phyloP scores from a whole-genome alignment of 2,329 filamentous ascomycete genomes.

The Diaporthe helianthi region DNA sequence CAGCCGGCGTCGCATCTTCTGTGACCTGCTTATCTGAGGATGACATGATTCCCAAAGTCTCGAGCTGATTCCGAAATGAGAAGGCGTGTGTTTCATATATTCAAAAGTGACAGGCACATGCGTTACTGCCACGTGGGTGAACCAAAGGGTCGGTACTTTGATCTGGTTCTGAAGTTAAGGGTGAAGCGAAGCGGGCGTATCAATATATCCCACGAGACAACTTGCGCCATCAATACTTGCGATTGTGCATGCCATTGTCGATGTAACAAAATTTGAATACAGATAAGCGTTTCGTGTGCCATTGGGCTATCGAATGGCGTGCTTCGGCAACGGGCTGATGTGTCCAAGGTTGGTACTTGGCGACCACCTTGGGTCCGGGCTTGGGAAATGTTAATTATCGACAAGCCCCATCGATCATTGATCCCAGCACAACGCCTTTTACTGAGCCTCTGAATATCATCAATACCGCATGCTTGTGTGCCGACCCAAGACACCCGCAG shows the following conservation, averaged over 20 bases:
- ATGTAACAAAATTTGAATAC: too few relatives aligned
- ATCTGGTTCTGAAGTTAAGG: neutral
- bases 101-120: too few relatives aligned
- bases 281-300: conserved; percentile 4
- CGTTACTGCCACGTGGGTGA: neutral
- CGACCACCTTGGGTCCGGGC: neutral
- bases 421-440: too few relatives aligned
- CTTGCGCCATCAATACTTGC: neutral
- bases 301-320: neutral
- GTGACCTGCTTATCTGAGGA: neutral
- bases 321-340: neutral
- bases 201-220: neutral
- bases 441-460: too few relatives aligned
- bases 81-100: too few relatives aligned
- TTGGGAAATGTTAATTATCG: neutral
- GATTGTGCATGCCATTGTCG: neutral
- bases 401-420: too few relatives aligned
- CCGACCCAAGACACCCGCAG: too few relatives aligned
- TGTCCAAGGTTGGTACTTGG: neutral
- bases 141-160: neutral
- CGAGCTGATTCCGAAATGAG: too few relatives aligned
- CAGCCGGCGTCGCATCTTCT: neutral
- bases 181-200: neutral
- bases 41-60: neutral
- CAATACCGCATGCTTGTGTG: too few relatives aligned